These are phyloP conservation scores for Pluteus cervinus DNA, from an alignment of 768 basidiomycete genomes.

Conservation along the genomic window DNA sequence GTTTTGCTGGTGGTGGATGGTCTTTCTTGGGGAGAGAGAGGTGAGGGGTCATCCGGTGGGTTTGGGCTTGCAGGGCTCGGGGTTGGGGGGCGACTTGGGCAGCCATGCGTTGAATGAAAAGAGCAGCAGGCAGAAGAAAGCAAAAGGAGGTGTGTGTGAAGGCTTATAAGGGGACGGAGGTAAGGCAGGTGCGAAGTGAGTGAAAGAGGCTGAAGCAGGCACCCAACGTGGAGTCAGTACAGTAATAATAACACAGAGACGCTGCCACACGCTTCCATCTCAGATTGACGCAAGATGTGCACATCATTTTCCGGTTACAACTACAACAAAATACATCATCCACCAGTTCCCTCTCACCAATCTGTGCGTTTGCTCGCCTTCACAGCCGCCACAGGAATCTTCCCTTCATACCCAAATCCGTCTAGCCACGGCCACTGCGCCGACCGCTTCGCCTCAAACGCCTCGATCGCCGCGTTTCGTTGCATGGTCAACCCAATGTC, in stretches of 20 bases:
- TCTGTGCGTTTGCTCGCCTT: slow-evolving; percentile 55
- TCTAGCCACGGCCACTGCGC: slow-evolving; percentile 93
- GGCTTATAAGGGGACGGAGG: too few relatives aligned
- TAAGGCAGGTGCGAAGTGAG: too few relatives aligned
- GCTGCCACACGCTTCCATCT: too few relatives aligned
- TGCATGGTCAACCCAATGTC: slow-evolving; percentile 95
- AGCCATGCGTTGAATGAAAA: background rate
- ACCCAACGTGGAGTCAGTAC: too few relatives aligned
- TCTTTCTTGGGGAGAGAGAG: slow-evolving; percentile 12
- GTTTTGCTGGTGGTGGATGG: slow-evolving; percentile 14
- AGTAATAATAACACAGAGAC: too few relatives aligned
- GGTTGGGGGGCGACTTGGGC: slow-evolving; percentile 6
- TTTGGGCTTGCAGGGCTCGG: too few relatives aligned
- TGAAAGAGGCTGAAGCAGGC: too few relatives aligned
- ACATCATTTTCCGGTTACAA: background rate
- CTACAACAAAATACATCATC: background rate
- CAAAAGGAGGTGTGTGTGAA: too few relatives aligned
- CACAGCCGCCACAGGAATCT: slow-evolving; percentile 50
- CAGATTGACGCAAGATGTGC: background rate
- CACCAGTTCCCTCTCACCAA: slow-evolving; percentile 43
- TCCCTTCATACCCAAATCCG: slow-evolving; percentile 86
- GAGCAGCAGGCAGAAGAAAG: background rate
- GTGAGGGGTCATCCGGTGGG: too few relatives aligned
- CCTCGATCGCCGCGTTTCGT: slow-evolving; percentile 61
- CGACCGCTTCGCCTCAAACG: slow-evolving; percentile 76